Conservation (phyloP, 129 eudicot genomes). For the Logfia minima region DNA sequence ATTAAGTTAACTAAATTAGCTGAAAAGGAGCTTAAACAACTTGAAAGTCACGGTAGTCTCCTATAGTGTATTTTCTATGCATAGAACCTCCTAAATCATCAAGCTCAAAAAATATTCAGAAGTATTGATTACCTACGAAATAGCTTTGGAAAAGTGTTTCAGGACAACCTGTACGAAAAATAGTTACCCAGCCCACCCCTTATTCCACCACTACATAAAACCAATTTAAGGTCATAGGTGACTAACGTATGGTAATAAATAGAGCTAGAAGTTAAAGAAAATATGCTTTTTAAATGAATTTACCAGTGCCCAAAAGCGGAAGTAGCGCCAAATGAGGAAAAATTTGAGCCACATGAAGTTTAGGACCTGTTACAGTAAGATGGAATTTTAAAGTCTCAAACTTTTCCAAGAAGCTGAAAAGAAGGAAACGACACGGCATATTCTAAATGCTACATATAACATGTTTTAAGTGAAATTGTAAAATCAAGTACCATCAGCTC, state of each 20-base stretch:
- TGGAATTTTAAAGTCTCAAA: neutral
- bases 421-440: neutral
- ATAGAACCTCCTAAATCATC: neutral
- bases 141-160: neutral
- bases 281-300: neutral
- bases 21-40: neutral
- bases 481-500: constrained; percentile 43
- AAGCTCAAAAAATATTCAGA: neutral
- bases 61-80: neutral
- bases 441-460: neutral
- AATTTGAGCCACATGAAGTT: constrained; percentile 99
- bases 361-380: constrained; percentile 57
- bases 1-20: neutral
- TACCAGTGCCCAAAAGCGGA: constrained; percentile 97
- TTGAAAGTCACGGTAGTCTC: neutral
- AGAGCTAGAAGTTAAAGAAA: neutral
- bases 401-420: constrained; percentile 15
- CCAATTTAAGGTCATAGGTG: neutral
- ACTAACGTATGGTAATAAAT: neutral
- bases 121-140: neutral
- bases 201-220: neutral
- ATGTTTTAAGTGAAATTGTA: constrained; percentile 10
- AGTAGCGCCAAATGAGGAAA: constrained; percentile 97
- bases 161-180: neutral
- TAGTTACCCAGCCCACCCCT: neutral